A percentile compares a stretch with the other conserved stretches of the same genome.
Conservation (phyloP, 1,139 yeast genomes). For the Kluyveromyces marxianus region DNA sequence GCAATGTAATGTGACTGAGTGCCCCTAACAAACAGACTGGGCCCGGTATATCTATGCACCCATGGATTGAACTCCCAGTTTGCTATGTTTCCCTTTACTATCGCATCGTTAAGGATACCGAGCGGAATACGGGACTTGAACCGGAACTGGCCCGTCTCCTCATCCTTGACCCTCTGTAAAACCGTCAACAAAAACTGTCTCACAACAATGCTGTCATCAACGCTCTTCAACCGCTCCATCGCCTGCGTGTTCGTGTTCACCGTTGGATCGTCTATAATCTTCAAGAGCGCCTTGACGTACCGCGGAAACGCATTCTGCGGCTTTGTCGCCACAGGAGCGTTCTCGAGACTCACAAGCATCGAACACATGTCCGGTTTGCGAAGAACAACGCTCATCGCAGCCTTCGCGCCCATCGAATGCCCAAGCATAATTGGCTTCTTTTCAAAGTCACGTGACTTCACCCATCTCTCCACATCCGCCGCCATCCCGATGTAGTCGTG, state of each 20-base stretch:
- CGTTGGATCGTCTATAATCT: constrained; percentile 40
- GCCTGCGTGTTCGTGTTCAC: constrained; percentile 58
- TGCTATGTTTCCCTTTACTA: constrained; percentile 59
- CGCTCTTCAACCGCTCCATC: constrained; percentile 51
- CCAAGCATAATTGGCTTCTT: constrained; percentile 63
- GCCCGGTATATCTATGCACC: constrained; percentile 55
- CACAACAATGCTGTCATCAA: constrained; percentile 53
- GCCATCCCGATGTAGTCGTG: constrained; percentile 80
- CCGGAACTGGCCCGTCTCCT: constrained; percentile 31
- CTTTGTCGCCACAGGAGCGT: constrained; percentile 70
- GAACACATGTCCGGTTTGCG: constrained; percentile 58
- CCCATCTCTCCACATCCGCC: constrained; percentile 72
- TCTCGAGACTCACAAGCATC: constrained; percentile 73
- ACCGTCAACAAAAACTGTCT: constrained; percentile 56
- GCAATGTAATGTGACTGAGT: constrained; percentile 71
- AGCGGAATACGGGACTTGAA: constrained; percentile 57
- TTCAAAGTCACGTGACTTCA: constrained; percentile 35
- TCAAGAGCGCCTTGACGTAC: constrained; percentile 57
- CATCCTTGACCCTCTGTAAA: constrained; percentile 46
- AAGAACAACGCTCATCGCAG: constrained; percentile 81
- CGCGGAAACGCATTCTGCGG: constrained; percentile 55
- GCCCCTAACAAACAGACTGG: constrained; percentile 75
- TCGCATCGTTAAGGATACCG: constrained; percentile 53
- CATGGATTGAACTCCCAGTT: constrained; percentile 69
- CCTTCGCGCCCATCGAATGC: constrained; percentile 96